Evolutionary conservation across 192 early-diverging fungal species (phyloP).

Genomic region (Glomus cerebriforme): DNA sequence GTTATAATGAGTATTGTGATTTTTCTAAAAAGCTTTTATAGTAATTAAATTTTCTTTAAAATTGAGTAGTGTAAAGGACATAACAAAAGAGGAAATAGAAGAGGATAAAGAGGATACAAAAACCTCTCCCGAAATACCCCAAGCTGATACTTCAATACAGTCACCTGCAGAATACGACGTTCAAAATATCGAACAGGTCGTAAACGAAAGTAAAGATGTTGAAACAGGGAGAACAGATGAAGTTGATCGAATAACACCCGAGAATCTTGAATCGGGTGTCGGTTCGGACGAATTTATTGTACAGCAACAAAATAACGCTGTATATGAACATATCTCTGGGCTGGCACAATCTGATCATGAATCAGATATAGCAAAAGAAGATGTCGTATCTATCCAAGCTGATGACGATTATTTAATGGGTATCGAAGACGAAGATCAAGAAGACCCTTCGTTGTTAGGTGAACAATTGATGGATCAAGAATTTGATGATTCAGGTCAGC

Average conservation of each 20-base stretch:
- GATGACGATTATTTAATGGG: conserved; percentile 13
- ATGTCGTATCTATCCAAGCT: conserved; percentile 24
- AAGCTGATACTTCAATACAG: not conserved
- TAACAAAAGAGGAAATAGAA: not conserved
- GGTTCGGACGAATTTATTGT: not conserved
- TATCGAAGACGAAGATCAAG: conserved; percentile 5
- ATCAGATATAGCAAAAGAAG: conserved; percentile 26
- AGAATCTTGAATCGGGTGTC: not conserved
- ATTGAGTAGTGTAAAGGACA: not conserved
- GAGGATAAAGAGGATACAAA: not conserved
- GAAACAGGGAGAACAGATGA: not conserved
- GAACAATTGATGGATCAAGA: not conserved
- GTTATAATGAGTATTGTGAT: not conserved
- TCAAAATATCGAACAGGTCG: not conserved
- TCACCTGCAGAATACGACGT: not conserved
- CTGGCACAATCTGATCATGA: conserved; percentile 1
- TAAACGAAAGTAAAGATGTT: not conserved
- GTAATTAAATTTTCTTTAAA: not conserved
- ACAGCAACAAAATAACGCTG: not conserved
- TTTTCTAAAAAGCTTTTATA: not conserved
- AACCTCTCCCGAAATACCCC: not conserved
- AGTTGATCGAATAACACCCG: not conserved
- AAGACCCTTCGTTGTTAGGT: not conserved
- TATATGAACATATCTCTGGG: conserved; percentile 4
- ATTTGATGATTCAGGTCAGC: not conserved